Conservation (phyloP, 2,329 filamentous ascomycete genomes). For the Raffaelea arxii region DNA sequence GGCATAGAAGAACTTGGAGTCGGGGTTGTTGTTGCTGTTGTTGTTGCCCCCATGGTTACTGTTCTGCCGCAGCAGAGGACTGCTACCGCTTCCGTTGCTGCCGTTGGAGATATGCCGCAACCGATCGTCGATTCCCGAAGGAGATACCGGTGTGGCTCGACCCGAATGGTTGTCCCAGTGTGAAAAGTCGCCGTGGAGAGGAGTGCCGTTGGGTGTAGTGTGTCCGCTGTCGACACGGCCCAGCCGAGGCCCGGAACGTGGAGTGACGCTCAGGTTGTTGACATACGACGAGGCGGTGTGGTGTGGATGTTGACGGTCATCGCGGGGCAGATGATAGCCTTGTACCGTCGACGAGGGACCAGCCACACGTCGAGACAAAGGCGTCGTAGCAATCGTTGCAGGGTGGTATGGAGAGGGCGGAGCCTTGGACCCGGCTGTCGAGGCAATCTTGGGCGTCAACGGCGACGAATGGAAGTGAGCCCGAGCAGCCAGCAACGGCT, state of each 20-base stretch:
- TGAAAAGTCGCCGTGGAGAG: not conserved
- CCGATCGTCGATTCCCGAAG: not conserved
- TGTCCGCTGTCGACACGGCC: not conserved
- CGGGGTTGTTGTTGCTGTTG: conserved; percentile 14
- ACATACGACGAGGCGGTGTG: not conserved
- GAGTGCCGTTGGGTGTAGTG: not conserved
- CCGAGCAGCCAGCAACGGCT: not conserved
- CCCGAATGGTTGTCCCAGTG: not conserved
- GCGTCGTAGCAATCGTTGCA: too few relatives aligned
- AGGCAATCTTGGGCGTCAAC: not conserved
- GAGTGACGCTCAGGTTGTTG: not conserved
- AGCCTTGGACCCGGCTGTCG: not conserved
- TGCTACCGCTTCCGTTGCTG: too few relatives aligned
- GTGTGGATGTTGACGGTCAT: not conserved
- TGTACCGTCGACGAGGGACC: not conserved
- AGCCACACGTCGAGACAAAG: not conserved
- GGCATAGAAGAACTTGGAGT: conserved; percentile 85
- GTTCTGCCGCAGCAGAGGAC: not conserved
- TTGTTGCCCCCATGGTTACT: too few relatives aligned
- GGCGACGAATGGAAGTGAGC: not conserved
- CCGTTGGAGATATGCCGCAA: not conserved
- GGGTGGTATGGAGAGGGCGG: not conserved
- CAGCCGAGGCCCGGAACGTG: not conserved
- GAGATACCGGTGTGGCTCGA: not conserved
- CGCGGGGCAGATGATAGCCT: too few relatives aligned